Evolutionary conservation across 2,329 filamentous ascomycete species (phyloP), one percentile per base, ranked within the genome.

Genomic region (Alternaria angustiovoidea): DNA sequence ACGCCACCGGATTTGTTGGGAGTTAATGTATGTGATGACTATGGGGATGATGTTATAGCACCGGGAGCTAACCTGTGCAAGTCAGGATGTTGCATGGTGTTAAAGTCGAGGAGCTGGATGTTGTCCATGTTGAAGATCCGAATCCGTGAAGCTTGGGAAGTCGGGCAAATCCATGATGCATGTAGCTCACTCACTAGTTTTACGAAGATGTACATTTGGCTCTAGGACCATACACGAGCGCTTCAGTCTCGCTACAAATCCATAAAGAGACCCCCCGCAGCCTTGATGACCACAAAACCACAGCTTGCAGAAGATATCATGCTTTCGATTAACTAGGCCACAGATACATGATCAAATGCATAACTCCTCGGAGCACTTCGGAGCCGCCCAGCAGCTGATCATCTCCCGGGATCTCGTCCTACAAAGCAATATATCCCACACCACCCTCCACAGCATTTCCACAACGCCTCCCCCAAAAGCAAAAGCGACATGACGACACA

Each of bases 1-100:
- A 51, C 39, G 8, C 51, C 42, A 43, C 49, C 54, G 28, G 72
- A 75, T 61, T 43, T 76, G 12, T 16, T 74, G 32, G 70, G 69
- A 5, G 36, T 75, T 3, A 75, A 75, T 63, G 74, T 76, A 49
- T 55, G 72, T 64, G n/a, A 5, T 22, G 12, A 49, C 7, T 22
- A 22, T 22, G 20, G 20, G 20, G 20, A 22, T 22, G 20, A 22
- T 22, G 20, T 22, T 22, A 22, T 22, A 22, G 20, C 20, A 22
- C 20, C 20, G 20, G 20, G 20, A 22, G 20, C 20, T 22, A 22
- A 22, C 20, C 20, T 22, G 20, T 71, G 9, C 65, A 72, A 11
- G 75, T 54, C 16, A 34, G 55, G 7, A 58, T 46, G 55, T 62
- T 59, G 22, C 67, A 73, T 43, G 65, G 57, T 34, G 65, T 75